These are phyloP conservation scores for Xylaria venustula DNA, from an alignment of 495 filamentous ascomycete species.

Conservation along the genomic window DNA sequence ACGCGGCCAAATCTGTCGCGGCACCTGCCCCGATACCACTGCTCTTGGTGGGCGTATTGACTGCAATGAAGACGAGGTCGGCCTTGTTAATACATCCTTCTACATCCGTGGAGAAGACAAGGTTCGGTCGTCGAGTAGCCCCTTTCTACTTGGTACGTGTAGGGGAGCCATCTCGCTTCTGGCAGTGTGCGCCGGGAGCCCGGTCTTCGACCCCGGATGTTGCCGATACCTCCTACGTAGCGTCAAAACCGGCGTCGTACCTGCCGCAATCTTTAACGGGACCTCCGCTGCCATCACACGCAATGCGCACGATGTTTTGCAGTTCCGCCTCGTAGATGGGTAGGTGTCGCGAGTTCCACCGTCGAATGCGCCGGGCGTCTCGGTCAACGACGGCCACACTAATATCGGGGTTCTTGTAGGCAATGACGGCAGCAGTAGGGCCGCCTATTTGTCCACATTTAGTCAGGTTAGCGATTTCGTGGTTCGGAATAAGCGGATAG, in stretches of 20 bases:
- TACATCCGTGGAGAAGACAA: constrained; percentile 71
- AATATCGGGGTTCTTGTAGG: constrained; percentile 66
- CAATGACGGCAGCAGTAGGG: constrained; percentile 73
- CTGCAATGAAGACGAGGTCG: constrained; percentile 74
- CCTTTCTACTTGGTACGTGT: no score
- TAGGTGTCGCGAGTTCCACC: constrained; percentile 71
- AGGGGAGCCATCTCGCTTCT: no score
- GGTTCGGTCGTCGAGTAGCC: constrained; percentile 50
- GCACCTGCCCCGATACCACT: constrained; percentile 67
- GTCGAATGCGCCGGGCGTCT: constrained; percentile 60
- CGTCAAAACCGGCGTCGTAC: neutral
- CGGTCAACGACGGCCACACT: constrained; percentile 71
- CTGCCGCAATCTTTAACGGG: constrained; percentile 24
- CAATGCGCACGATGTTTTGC: constrained; percentile 60
- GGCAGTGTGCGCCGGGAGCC: no score
- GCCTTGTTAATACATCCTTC: constrained; percentile 60
- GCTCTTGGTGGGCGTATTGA: constrained; percentile 79
- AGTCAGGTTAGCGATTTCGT: no score
- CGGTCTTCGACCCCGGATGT: no score
- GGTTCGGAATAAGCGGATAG: no score
- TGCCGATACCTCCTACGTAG: no score
- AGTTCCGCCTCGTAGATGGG: constrained; percentile 79
- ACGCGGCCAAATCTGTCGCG: constrained; percentile 68
- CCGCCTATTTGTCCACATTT: no score
- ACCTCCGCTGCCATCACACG: constrained; percentile 56